Conservation (phyloP, 1,139 yeast genomes). For the Pichia terricola region DNA sequence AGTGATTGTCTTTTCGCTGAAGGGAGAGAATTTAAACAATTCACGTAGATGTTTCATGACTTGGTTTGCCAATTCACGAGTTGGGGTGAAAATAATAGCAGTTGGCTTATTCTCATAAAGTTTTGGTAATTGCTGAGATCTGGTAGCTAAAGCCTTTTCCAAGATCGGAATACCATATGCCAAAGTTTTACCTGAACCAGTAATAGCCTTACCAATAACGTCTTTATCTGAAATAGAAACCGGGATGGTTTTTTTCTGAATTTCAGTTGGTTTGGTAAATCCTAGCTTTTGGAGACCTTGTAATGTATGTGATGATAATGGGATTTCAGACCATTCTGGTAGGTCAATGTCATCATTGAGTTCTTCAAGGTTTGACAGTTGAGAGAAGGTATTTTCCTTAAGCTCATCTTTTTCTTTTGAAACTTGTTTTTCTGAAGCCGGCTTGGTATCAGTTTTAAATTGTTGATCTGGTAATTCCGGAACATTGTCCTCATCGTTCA, state of each 20-base stretch:
- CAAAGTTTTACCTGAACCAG: conserved; percentile 96
- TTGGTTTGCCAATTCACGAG: conserved; percentile 94
- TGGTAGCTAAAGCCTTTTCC: conserved; percentile 43
- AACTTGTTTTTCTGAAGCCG: conserved; percentile 4
- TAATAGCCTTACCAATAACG: conserved; percentile 90
- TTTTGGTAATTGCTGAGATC: conserved; percentile 17
- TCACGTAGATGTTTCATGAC: conserved; percentile 70
- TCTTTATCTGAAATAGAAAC: conserved; percentile 63
- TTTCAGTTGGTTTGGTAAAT: conserved; percentile 69
- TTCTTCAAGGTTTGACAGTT: conserved; percentile 21
- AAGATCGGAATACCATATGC: conserved; percentile 95
- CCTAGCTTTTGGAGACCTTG: conserved; percentile 51
- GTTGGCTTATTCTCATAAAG: conserved; percentile 39
- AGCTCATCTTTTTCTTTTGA: conserved; percentile 5
- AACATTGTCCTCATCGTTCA: conserved; percentile 17
- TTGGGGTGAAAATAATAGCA: conserved; percentile 85
- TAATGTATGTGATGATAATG: conserved; percentile 45
- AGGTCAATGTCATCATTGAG: conserved; percentile 38
- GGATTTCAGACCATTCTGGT: conserved; percentile 48
- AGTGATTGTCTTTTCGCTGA: conserved; percentile 50
- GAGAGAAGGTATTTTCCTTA: conserved; percentile 11
- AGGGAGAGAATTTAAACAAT: conserved; percentile 52
- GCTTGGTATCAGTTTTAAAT: conserved; percentile 8
- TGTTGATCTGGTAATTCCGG: conserved; percentile 11
- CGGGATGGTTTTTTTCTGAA: conserved; percentile 75